Evolutionary conservation across 139 green algal species (phyloP).

Genomic region (Chlamydomonas urium): DNA sequence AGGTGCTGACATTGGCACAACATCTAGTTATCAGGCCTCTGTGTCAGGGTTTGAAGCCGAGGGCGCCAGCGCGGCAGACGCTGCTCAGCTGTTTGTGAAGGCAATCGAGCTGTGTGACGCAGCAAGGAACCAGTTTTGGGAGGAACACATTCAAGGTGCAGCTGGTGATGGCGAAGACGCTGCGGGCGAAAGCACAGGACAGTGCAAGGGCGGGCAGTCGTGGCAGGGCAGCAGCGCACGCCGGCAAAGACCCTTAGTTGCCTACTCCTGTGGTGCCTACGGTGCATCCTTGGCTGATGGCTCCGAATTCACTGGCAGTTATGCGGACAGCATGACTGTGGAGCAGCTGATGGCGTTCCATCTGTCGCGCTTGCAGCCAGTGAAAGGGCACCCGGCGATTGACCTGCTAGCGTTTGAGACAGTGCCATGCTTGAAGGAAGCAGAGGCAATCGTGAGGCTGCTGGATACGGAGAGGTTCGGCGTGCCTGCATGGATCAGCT

Average conservation of each 20-base stretch:
- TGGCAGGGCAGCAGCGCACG: conserved; percentile 3
- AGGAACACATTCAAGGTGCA: conserved; percentile 3
- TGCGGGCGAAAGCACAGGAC: too few relatives aligned
- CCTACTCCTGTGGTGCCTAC: conserved; percentile 35
- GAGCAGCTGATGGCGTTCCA: conserved; percentile 34
- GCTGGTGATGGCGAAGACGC: too few relatives aligned
- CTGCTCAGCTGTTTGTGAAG: conserved; percentile 12
- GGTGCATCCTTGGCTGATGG: conserved; percentile 31
- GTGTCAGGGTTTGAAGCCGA: conserved; percentile 22
- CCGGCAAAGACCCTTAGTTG: conserved; percentile 22
- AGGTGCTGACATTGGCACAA: conserved; percentile 30
- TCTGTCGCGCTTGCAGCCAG: conserved; percentile 17
- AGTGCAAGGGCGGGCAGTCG: too few relatives aligned
- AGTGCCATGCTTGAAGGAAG: conserved; percentile 25
- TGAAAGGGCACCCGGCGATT: conserved; percentile 17
- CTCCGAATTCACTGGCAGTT: conserved; percentile 34
- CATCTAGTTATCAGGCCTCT: conserved; percentile 38
- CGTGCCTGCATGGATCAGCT: conserved; percentile 33
- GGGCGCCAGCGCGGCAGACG: conserved; percentile 9
- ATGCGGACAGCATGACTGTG: conserved; percentile 7
- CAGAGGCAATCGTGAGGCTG: conserved; percentile 8
- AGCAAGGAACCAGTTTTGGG: conserved; percentile 16
- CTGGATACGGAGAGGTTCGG: conserved; percentile 14
- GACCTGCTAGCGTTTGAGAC: conserved; percentile 45
- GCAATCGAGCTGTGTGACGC: conserved; percentile 21